These are phyloP conservation scores for Phytophthora megakarya DNA, from an alignment of 352 stramenopile species.

Conservation along the genomic window DNA sequence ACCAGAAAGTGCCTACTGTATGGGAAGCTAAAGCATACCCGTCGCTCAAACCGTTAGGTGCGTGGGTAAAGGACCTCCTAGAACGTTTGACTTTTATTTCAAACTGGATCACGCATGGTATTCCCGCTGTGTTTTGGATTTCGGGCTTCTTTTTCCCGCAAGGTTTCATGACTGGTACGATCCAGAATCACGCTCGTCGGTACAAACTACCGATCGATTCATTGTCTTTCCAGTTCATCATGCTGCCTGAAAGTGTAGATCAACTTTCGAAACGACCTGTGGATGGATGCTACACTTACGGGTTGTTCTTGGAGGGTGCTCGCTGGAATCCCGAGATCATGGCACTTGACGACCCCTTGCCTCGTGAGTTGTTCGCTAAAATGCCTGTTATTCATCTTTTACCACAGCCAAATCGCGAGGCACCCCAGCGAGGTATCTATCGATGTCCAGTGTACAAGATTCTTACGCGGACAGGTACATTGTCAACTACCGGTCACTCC, in stretches of 20 bases:
- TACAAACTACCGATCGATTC: slow-evolving; percentile 89
- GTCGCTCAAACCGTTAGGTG: slow-evolving; percentile 88
- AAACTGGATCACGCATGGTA: slow-evolving; percentile 77
- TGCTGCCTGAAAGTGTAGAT: slow-evolving; percentile 60
- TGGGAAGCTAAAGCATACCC: slow-evolving; percentile 92
- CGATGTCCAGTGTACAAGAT: slow-evolving; percentile 96
- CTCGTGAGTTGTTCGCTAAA: slow-evolving; percentile 93
- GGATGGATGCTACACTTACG: slow-evolving; percentile 42
- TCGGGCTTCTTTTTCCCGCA: slow-evolving; percentile 94
- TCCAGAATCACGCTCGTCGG: slow-evolving; percentile 92
- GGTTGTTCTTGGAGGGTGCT: slow-evolving; percentile 47
- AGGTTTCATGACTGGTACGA: slow-evolving; percentile 91
- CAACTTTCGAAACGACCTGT: slow-evolving; percentile 36
- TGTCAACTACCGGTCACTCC: slow-evolving; percentile 49
- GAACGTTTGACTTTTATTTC: slow-evolving; percentile 74
- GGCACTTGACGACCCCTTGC: slow-evolving; percentile 87
- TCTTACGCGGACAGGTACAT: slow-evolving; percentile 79
- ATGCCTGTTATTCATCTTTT: slow-evolving; percentile 92
- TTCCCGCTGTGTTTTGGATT: slow-evolving; percentile 90
- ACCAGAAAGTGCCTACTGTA: slow-evolving; percentile 84
- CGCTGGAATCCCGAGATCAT: slow-evolving; percentile 52
- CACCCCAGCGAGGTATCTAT: slow-evolving; percentile 86
- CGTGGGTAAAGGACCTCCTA: slow-evolving; percentile 90
- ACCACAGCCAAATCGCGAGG: slow-evolving; percentile 77
- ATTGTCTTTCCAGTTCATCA: slow-evolving; percentile 81